Evolutionary conservation across 2,329 filamentous ascomycete genomes (phyloP).

Genomic region (Microsporum ferrugineum): DNA sequence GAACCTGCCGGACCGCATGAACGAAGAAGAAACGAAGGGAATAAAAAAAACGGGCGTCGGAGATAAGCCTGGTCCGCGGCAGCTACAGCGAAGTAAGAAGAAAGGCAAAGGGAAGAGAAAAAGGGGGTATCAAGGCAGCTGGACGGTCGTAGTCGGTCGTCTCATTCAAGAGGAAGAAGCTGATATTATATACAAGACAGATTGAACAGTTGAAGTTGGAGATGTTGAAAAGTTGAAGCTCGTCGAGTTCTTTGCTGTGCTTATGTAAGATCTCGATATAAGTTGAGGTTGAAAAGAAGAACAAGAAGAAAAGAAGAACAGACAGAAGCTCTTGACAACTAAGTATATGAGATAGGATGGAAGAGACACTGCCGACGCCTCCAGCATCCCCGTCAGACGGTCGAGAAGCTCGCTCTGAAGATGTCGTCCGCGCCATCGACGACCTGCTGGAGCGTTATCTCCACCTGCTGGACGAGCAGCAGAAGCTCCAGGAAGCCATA

Average conservation of each 20-base stretch:
- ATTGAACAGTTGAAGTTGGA: not conserved
- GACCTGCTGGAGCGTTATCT: conserved; percentile 34
- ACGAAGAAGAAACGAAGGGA: not conserved
- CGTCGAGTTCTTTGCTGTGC: not conserved
- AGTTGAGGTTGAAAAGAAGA: not conserved
- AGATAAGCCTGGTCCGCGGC: conserved; percentile 8
- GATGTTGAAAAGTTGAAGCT: not conserved
- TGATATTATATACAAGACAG: not conserved
- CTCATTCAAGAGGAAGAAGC: not conserved
- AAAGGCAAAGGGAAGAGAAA: not conserved
- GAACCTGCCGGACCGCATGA: conserved; percentile 13
- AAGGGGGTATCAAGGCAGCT: not conserved
- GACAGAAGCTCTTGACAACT: not conserved
- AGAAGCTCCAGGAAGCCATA: conserved; percentile 29
- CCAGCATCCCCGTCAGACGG: conserved; percentile 14
- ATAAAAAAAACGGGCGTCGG: conserved; percentile 7
- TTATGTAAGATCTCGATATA: not conserved
- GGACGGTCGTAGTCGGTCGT: not conserved
- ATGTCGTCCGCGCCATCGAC: conserved; percentile 29
- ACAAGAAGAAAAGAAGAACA: not conserved
- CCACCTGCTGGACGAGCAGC: conserved; percentile 33
- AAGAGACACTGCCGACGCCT: conserved; percentile 11
- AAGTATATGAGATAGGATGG: not conserved
- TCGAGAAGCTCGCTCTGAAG: conserved; percentile 13
- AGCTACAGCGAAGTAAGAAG: not conserved